Evolutionary conservation across 352 stramenopile species (phyloP).

Genomic region (Phytophthora aleatoria): DNA sequence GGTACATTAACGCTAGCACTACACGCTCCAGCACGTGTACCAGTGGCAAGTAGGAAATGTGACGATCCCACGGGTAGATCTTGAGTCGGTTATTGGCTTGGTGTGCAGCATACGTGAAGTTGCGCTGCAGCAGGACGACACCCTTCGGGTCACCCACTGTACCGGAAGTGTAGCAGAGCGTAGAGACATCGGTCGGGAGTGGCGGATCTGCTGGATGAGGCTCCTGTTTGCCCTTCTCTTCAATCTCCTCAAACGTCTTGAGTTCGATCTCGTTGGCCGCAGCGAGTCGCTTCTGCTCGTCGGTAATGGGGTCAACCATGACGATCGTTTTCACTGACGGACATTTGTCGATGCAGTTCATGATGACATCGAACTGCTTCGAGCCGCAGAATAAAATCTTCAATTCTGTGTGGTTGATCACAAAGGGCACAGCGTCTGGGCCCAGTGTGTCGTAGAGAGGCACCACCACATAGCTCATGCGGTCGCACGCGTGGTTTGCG

Average conservation of each 20-base stretch:
- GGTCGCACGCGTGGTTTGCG: slow-evolving; percentile 44
- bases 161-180: slow-evolving; percentile 93
- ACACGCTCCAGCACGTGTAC: slow-evolving; percentile 96
- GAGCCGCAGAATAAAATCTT: slow-evolving; percentile 47
- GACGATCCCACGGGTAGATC: slow-evolving; percentile 66
- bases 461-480: slow-evolving; percentile 53
- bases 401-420: slow-evolving; percentile 62
- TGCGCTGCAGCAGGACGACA: slow-evolving; percentile 91
- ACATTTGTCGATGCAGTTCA: slow-evolving; percentile 40
- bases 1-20: slow-evolving; percentile 76
- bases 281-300: slow-evolving; percentile 32
- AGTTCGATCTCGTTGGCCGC: slow-evolving; percentile 31
- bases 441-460: slow-evolving; percentile 67
- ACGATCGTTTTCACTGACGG: slow-evolving; percentile 42
- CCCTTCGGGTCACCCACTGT: slow-evolving; percentile 96
- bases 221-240: slow-evolving; percentile 27
- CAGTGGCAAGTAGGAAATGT: slow-evolving; percentile 95
- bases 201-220: slow-evolving; percentile 40
- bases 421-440: slow-evolving; percentile 47
- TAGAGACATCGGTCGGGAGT: slow-evolving; percentile 81
- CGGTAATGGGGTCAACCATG: slow-evolving; percentile 36
- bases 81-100: slow-evolving; percentile 28
- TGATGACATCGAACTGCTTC: slow-evolving; percentile 46
- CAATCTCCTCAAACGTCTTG: slow-evolving; percentile 39
- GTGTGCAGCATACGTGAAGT: slow-evolving; percentile 33